phyloP scores from a whole-genome alignment of 345 rosid species.

The Citrus sp. region DNA sequence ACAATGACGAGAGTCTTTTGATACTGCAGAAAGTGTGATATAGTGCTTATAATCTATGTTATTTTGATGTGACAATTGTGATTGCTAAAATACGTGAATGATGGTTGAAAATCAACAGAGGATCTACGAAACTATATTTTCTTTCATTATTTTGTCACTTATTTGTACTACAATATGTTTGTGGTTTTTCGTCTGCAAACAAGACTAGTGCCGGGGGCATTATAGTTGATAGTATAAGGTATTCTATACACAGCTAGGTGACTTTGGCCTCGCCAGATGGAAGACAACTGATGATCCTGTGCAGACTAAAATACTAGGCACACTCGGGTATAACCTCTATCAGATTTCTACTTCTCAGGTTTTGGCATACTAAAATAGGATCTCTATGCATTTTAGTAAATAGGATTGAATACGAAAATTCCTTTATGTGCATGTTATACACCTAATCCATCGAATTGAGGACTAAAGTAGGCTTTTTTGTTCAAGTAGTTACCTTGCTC shows the following conservation, averaged over 20 bases:
- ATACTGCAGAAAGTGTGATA: too few relatives aligned
- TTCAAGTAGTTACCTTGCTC: slow-evolving; percentile 52
- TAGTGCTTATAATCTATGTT: too few relatives aligned
- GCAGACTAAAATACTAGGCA: slow-evolving; percentile 58
- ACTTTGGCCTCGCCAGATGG: slow-evolving; percentile 74
- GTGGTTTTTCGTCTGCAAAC: not conserved
- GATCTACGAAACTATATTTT: not conserved
- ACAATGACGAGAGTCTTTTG: too few relatives aligned
- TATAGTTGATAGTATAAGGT: slow-evolving; percentile 9
- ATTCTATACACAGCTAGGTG: slow-evolving; percentile 46
- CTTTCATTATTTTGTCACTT: not conserved
- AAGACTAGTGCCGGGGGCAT: not conserved
- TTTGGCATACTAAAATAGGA: not conserved
- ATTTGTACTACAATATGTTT: not conserved
- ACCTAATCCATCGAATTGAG: not conserved
- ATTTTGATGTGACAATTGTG: too few relatives aligned
- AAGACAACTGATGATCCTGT: slow-evolving; percentile 43
- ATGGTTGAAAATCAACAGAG: not conserved
- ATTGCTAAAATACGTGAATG: not conserved
- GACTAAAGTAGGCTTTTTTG: not conserved
- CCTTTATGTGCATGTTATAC: not conserved
- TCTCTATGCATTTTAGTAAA: not conserved
- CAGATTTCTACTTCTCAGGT: not conserved
- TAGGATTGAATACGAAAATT: not conserved
- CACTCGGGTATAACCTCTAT: slow-evolving; percentile 44